These are phyloP conservation scores for Fusarium redolens DNA, from an alignment of 2,329 filamentous ascomycete species.

Conservation along the genomic window DNA sequence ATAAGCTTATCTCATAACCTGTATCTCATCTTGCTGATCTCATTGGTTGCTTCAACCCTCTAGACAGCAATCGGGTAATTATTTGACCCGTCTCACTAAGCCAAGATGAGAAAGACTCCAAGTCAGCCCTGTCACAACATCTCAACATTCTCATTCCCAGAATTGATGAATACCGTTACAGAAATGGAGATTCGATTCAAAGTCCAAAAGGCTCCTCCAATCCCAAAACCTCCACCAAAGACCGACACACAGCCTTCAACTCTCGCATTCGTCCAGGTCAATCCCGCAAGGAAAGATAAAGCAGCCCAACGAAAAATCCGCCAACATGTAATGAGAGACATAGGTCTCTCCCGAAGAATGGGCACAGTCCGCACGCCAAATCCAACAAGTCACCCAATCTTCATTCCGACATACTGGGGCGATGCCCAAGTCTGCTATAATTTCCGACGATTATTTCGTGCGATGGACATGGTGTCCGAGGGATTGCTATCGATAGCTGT, in stretches of 20 bases:
- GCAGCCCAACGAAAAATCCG: slow-evolving; percentile 32
- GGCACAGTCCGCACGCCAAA: not conserved
- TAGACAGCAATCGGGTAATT: not conserved
- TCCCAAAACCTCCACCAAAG: not conserved
- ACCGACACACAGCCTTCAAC: not conserved
- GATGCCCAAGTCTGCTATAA: slow-evolving; percentile 33
- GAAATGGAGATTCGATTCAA: slow-evolving; percentile 17
- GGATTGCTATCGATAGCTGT: slow-evolving; percentile 31
- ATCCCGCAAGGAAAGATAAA: slow-evolving; percentile 25
- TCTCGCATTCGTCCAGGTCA: slow-evolving; percentile 29
- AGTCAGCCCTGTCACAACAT: not conserved
- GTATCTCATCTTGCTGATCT: accelerated
- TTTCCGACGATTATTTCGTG: slow-evolving; percentile 30
- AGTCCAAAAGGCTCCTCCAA: not conserved
- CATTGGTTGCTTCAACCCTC: not conserved
- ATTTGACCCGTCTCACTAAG: not conserved
- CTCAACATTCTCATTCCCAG: not conserved
- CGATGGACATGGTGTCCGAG: slow-evolving; percentile 38
- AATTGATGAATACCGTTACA: not conserved
- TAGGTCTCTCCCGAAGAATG: slow-evolving; percentile 26
- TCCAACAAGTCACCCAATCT: not conserved
- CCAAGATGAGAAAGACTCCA: not conserved
- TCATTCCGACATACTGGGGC: slow-evolving; percentile 30
- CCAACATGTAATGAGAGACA: slow-evolving; percentile 39
- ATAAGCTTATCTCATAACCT: not conserved